Evolutionary conservation across 495 filamentous ascomycete genomes (phyloP).

Genomic region (Podospora anserina): DNA sequence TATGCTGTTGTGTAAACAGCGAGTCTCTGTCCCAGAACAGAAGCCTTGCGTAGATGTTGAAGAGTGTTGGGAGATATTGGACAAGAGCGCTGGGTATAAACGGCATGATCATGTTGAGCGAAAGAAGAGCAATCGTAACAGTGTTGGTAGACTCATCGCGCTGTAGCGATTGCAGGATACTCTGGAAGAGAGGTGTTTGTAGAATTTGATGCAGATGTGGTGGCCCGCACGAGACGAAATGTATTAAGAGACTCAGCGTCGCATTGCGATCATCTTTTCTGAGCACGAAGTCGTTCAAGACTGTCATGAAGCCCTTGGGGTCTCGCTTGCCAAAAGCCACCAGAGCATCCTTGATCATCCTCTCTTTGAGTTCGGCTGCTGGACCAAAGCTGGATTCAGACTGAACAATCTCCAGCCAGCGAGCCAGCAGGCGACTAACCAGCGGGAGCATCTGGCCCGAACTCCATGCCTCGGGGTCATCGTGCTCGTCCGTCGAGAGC

Average conservation of each 20-base stretch:
- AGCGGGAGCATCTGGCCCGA: conserved; percentile 44
- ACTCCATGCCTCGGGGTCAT: conserved; percentile 45
- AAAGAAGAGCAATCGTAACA: conserved; percentile 62
- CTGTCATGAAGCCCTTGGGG: conserved; percentile 63
- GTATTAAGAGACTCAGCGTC: conserved; percentile 56
- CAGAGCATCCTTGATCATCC: conserved; percentile 51
- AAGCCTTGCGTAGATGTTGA: conserved; percentile 70
- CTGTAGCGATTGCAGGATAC: conserved; percentile 65
- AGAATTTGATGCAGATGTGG: conserved; percentile 68
- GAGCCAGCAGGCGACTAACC: conserved; percentile 52
- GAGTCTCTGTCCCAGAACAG: conserved; percentile 67
- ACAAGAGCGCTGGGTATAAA: conserved; percentile 66
- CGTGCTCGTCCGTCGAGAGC: conserved; percentile 56
- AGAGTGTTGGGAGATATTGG: conserved; percentile 60
- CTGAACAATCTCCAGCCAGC: conserved; percentile 58
- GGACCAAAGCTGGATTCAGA: conserved; percentile 42
- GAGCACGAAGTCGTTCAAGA: conserved; percentile 58
- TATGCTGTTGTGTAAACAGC: conserved; percentile 31
- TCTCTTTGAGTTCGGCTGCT: conserved; percentile 52
- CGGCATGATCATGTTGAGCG: conserved; percentile 71
- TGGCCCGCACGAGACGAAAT: conserved; percentile 63
- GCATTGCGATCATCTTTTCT: conserved; percentile 56
- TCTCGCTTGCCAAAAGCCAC: conserved; percentile 61
- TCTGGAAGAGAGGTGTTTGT: conserved; percentile 62
- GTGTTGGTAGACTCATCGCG: conserved; percentile 68